phyloP scores from a whole-genome alignment of 2,329 filamentous ascomycete species.

The Fusarium torulosum region DNA sequence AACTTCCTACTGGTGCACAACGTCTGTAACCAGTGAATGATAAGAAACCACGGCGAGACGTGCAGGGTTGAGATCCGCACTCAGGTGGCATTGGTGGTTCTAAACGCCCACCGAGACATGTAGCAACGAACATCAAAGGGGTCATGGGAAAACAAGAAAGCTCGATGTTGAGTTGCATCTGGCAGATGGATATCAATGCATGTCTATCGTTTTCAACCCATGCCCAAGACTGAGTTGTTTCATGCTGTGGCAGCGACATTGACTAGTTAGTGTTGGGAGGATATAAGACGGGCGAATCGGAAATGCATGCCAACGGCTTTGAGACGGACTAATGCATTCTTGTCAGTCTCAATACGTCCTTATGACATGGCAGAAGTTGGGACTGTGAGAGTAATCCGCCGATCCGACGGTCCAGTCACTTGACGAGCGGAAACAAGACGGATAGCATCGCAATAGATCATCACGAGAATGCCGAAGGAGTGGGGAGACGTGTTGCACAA shows the following conservation, averaged over 20 bases:
- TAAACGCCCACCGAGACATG: constrained; percentile 16
- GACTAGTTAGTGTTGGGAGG: constrained; percentile 11
- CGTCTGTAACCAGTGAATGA: not conserved
- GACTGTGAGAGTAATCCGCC: constrained; percentile 17
- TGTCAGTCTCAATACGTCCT: constrained; percentile 21
- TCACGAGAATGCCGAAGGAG: constrained; percentile 13
- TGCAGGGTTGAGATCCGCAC: constrained; percentile 33
- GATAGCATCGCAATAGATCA: constrained; percentile 19
- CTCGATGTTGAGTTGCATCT: constrained; percentile 23
- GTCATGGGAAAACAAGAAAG: constrained; percentile 33
- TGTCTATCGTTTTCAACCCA: constrained; percentile 25
- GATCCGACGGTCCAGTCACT: constrained; percentile 28
- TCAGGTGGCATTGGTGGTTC: constrained; percentile 19
- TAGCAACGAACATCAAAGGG: constrained; percentile 14
- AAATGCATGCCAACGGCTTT: constrained; percentile 7
- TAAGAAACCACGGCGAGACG: constrained; percentile 25
- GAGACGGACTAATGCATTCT: constrained; percentile 10
- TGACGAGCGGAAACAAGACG: constrained; percentile 7
- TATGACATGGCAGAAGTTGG: not conserved
- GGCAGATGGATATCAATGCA: constrained; percentile 5
- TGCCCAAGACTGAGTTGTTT: constrained; percentile 31
- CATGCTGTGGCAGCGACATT: constrained; percentile 32
- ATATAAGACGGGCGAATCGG: constrained; percentile 8
- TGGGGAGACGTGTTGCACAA: constrained; percentile 22
- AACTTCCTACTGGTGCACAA: not conserved